Conservation (phyloP, 2,329 filamentous ascomycete genomes). For the Colletotrichum sp. region DNA sequence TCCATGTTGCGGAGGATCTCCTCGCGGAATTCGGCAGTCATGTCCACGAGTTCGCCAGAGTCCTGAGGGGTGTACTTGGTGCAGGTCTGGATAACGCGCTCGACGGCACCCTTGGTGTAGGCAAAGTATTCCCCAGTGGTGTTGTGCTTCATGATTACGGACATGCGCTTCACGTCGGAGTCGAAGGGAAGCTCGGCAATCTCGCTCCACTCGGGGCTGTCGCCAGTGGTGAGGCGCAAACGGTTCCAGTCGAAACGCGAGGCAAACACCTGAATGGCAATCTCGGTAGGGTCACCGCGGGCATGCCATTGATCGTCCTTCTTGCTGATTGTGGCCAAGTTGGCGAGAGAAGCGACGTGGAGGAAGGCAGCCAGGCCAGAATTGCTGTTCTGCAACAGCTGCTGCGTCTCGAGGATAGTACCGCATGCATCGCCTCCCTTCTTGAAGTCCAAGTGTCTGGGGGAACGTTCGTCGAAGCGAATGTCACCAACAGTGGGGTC, state of each 20-base stretch:
- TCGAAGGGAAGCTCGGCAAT: constrained; percentile 49
- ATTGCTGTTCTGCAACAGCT: constrained; percentile 28
- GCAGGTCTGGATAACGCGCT: constrained; percentile 68
- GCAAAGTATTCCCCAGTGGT: constrained; percentile 32
- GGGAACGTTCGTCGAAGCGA: constrained; percentile 30
- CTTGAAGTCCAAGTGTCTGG: not conserved
- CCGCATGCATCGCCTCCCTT: constrained; percentile 12
- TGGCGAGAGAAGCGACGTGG: constrained; percentile 61
- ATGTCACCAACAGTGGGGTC: constrained; percentile 51
- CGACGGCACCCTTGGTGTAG: constrained; percentile 70
- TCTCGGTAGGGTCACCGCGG: constrained; percentile 67
- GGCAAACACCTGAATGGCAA: constrained; percentile 71
- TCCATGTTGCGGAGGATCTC: constrained; percentile 70
- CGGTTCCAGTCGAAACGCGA: constrained; percentile 64
- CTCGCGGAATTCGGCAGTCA: constrained; percentile 56
- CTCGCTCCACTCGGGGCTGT: constrained; percentile 52
- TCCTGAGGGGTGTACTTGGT: constrained; percentile 38
- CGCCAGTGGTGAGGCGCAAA: constrained; percentile 41
- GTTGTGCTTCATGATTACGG: constrained; percentile 14
- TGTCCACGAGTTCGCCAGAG: constrained; percentile 32
- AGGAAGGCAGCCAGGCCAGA: constrained; percentile 51
- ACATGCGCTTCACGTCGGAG: constrained; percentile 22
- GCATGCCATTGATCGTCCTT: constrained; percentile 53
- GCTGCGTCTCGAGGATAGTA: constrained; percentile 22
- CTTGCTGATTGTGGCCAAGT: constrained; percentile 61